phyloP scores from a whole-genome alignment of 805 yeast species.

The Alloascoidea hylecoeti region DNA sequence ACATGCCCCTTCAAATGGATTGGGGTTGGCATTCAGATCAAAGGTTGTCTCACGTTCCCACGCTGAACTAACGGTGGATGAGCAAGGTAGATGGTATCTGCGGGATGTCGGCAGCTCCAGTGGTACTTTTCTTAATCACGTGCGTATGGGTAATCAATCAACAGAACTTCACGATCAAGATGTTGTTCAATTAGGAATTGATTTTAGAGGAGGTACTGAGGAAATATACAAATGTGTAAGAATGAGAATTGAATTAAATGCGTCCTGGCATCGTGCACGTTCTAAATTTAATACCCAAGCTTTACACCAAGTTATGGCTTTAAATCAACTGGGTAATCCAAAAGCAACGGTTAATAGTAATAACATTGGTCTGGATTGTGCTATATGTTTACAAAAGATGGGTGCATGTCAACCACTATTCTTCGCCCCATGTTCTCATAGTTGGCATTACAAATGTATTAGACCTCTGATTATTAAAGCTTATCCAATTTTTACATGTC shows the following conservation, averaged over 20 bases:
- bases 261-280: constrained; percentile 76
- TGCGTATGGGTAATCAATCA: constrained; percentile 57
- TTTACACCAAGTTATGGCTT: constrained; percentile 37
- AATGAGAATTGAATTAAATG: constrained; percentile 79
- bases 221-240: constrained; percentile 90
- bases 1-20: constrained; percentile 76
- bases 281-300: constrained; percentile 71
- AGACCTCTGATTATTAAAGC: constrained; percentile 73
- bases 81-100: constrained; percentile 69
- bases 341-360: background rate
- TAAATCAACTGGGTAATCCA: background rate
- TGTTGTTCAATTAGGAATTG: constrained; percentile 84
- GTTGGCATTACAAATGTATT: constrained; percentile 94
- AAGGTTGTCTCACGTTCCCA: constrained; percentile 91
- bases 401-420: constrained; percentile 86
- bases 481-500: constrained; percentile 92
- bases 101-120: constrained; percentile 82
- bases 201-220: constrained; percentile 91
- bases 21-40: constrained; percentile 55
- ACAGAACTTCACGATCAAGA: constrained; percentile 72
- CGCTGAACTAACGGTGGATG: constrained; percentile 70
- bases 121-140: constrained; percentile 90
- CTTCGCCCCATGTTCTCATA: constrained; percentile 87
- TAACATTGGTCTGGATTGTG: constrained; percentile 53
- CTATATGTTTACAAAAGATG: constrained; percentile 72